These are phyloP conservation scores for Trichoderma arundinaceum DNA, from an alignment of 2,329 filamentous ascomycete genomes.

Conservation along the genomic window DNA sequence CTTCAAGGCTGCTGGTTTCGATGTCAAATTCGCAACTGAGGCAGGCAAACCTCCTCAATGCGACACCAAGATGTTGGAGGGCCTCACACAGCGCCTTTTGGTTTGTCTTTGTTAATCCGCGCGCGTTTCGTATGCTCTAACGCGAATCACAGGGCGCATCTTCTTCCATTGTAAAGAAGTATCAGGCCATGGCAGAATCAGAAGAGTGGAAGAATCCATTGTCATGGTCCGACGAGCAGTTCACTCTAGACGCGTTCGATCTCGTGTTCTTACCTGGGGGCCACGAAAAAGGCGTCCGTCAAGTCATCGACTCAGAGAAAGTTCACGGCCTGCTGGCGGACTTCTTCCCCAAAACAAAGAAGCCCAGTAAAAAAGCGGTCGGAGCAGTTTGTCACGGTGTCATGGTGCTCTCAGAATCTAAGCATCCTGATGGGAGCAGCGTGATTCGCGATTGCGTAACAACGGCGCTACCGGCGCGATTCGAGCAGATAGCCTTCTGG, in stretches of 20 bases:
- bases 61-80: constrained; percentile 56
- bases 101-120: constrained; percentile 41
- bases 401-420: constrained; percentile 54
- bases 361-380: constrained; percentile 51
- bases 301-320: constrained; percentile 55
- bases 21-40: constrained; percentile 58
- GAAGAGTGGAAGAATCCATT: constrained; percentile 50
- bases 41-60: constrained; percentile 53
- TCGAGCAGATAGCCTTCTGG: constrained; percentile 58
- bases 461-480: constrained; percentile 55
- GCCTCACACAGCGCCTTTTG: constrained; percentile 56
- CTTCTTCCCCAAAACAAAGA: constrained; percentile 56
- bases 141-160: constrained; percentile 49
- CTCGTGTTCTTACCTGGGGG: constrained; percentile 59
- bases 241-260: constrained; percentile 53
- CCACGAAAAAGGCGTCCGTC: constrained; percentile 58
- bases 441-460: constrained; percentile 55
- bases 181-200: constrained; percentile 52
- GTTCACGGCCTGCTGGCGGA: constrained; percentile 52
- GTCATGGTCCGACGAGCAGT: constrained; percentile 52
- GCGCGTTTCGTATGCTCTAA: not conserved
- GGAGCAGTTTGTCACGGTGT: constrained; percentile 61
- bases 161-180: constrained; percentile 48
- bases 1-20: constrained; percentile 55
- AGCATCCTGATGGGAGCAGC: constrained; percentile 50